A percentile compares a stretch with the other conserved stretches of the same genome.
Evolutionary conservation across 2,329 filamentous ascomycete species (phyloP).

Genomic region (Chaetomium strumarium): DNA sequence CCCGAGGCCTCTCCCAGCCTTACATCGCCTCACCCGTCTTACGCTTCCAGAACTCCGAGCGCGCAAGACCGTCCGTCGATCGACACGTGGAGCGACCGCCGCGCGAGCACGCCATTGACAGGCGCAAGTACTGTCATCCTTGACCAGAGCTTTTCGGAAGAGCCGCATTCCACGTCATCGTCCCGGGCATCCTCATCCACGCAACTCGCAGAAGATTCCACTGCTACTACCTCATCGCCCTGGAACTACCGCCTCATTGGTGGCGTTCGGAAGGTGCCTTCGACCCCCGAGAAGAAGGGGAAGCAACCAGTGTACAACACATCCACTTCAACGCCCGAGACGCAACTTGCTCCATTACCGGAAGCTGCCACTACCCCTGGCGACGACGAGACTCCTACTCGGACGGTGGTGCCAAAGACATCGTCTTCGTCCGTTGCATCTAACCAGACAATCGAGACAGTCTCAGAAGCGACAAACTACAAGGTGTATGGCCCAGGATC

Average conservation of each 20-base stretch:
- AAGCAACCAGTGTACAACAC: conserved; percentile 30
- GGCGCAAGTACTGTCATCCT: conserved; percentile 33
- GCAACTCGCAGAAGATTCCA: conserved; percentile 33
- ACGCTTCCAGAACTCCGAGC: conserved; percentile 37
- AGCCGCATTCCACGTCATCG: conserved; percentile 26
- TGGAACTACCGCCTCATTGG: conserved; percentile 51
- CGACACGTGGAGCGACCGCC: conserved; percentile 43
- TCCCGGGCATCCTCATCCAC: conserved; percentile 32
- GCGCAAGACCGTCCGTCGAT: conserved; percentile 46
- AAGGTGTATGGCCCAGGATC: conserved; percentile 43
- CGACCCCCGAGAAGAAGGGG: conserved; percentile 39
- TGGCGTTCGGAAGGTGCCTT: conserved; percentile 48
- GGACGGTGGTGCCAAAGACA: conserved; percentile 29
- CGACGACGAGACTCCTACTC: conserved; percentile 19
- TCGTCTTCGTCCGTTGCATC: conserved; percentile 34
- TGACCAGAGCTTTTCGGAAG: conserved; percentile 39
- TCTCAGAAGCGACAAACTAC: conserved; percentile 49
- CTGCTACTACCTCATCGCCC: conserved; percentile 33
- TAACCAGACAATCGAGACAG: conserved; percentile 37
- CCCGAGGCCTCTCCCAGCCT: conserved; percentile 18
- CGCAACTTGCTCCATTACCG: conserved; percentile 30
- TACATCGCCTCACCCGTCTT: conserved; percentile 38
- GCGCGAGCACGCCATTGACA: conserved; percentile 44
- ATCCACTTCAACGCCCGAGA: conserved; percentile 27
- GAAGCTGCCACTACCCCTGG: conserved; percentile 26